phyloP scores from a whole-genome alignment of 1,284 basidiomycete species.

The Melanopsichium pennsylvanicum region DNA sequence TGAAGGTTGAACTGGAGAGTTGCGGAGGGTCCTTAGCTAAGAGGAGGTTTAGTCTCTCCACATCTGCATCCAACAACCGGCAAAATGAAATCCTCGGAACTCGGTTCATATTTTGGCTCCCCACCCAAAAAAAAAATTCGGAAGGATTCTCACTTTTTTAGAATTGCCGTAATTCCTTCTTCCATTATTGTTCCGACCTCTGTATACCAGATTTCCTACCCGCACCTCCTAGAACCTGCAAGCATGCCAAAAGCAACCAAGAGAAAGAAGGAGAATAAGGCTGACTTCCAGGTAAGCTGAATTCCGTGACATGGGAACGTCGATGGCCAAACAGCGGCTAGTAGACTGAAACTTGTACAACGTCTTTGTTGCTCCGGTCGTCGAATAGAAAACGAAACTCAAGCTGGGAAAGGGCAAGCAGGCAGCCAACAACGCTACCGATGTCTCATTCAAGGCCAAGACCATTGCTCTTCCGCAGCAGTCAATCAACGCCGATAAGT shows the following conservation, averaged over 20 bases:
- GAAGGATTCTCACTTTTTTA: neutral
- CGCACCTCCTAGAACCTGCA: neutral
- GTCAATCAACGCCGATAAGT: constrained; percentile 57
- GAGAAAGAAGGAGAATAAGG: constrained; percentile 44
- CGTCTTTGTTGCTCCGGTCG: too few relatives aligned
- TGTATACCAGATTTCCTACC: too few relatives aligned
- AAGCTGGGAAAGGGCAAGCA: constrained; percentile 96
- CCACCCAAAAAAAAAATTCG: constrained; percentile 23
- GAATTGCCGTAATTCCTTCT: neutral
- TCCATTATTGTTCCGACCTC: neutral
- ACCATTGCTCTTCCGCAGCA: constrained; percentile 52
- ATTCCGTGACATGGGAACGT: too few relatives aligned
- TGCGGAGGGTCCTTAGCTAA: constrained; percentile 10
- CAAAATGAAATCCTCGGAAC: constrained; percentile 2
- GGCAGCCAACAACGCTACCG: constrained; percentile 81
- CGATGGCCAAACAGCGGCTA: too few relatives aligned
- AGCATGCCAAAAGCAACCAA: constrained; percentile 50
- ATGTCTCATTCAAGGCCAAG: constrained; percentile 93
- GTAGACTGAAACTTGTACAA: neutral
- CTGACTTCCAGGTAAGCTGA: constrained; percentile 43
- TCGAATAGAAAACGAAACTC: constrained; percentile 85
- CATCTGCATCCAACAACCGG: too few relatives aligned
- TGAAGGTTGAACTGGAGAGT: neutral
- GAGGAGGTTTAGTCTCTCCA: too few relatives aligned
- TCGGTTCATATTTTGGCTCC: constrained; percentile 1